Evolutionary conservation across 1,139 yeast genomes (phyloP).

Genomic region (Martiniozyma asiatica): DNA sequence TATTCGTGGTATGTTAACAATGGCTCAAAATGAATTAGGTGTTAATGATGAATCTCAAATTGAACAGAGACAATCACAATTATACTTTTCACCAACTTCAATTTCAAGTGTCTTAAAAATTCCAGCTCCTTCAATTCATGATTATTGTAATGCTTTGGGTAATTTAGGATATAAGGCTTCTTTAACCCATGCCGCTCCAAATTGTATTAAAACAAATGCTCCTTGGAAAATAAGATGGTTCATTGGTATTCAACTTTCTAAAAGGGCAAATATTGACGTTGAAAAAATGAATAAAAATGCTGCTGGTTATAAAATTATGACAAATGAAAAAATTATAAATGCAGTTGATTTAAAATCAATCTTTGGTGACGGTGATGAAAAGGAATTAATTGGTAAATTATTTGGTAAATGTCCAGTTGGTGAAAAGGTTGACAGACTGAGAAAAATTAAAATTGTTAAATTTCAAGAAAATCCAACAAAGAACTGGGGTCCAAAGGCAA

Average conservation of each 20-base stretch:
- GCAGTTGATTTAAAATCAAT: constrained; percentile 18
- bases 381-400: constrained; percentile 23
- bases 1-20: constrained; percentile 82
- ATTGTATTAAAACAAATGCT: constrained; percentile 82
- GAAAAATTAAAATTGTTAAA: constrained; percentile 71
- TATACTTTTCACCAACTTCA: constrained; percentile 73
- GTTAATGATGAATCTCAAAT: constrained; percentile 4
- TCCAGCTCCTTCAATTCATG: constrained; percentile 71
- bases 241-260: constrained; percentile 57
- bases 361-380: constrained; percentile 17
- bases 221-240: constrained; percentile 73
- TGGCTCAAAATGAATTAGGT: constrained; percentile 59
- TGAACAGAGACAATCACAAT: constrained; percentile 36
- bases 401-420: constrained; percentile 50
- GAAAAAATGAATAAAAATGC: constrained; percentile 36
- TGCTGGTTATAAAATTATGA: constrained; percentile 56
- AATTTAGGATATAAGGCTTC: constrained; percentile 74
- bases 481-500: constrained; percentile 72
- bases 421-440: constrained; percentile 41
- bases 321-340: constrained; percentile 20
- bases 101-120: constrained; percentile 66
- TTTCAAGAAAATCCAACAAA: constrained; percentile 87
- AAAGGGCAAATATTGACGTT: constrained; percentile 28
- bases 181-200: constrained; percentile 78
- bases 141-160: constrained; percentile 70